phyloP scores from a whole-genome alignment of 176 grass and related monocot genomes.

The Paspalum vaginatum region DNA sequence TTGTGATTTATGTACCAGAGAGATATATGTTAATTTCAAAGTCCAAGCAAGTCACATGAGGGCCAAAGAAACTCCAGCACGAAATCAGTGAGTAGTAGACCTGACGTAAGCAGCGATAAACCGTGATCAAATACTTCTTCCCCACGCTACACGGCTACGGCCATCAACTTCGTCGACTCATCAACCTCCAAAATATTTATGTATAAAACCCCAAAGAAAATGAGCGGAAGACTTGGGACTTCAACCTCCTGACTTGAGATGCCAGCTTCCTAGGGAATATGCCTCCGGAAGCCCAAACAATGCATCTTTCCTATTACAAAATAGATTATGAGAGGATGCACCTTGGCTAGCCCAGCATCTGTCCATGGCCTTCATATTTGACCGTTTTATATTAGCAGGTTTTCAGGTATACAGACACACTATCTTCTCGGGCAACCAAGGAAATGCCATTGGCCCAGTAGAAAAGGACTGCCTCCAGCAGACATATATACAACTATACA shows the following conservation, averaged over 20 bases:
- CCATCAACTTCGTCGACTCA: neutral
- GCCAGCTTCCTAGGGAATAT: constrained; percentile 15
- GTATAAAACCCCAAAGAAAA: neutral
- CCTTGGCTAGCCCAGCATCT: neutral
- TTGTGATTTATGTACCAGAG: too few relatives aligned
- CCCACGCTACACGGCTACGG: neutral
- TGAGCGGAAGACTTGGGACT: neutral
- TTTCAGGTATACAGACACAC: neutral
- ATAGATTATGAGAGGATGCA: neutral
- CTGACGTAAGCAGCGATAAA: neutral
- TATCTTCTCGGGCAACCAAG: neutral
- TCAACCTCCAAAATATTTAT: neutral
- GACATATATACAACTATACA: too few relatives aligned
- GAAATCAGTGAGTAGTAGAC: too few relatives aligned
- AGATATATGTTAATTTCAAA: neutral
- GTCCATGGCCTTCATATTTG: neutral
- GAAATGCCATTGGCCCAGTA: neutral
- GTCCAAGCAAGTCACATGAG: too few relatives aligned
- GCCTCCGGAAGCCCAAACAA: constrained; percentile 2
- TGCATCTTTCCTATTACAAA: neutral
- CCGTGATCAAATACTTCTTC: neutral
- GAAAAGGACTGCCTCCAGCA: too few relatives aligned
- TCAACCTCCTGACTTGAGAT: neutral
- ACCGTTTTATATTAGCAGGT: neutral
- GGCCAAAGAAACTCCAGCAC: neutral